phyloP scores from a whole-genome alignment of 768 basidiomycete genomes.

The Lentinula boryana region DNA sequence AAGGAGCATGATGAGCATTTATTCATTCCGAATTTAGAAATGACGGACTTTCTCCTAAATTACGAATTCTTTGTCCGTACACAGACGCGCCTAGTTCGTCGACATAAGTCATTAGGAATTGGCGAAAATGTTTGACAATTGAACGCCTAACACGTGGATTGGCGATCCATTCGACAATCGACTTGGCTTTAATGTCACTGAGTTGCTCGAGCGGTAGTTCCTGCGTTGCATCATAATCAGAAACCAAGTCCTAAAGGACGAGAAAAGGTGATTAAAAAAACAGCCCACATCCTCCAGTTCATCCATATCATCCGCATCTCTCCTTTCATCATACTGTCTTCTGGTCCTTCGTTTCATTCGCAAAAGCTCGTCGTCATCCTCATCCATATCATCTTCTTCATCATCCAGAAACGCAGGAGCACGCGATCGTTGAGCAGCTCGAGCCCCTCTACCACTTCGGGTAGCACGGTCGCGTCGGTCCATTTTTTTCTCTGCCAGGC shows the following conservation, averaged over 20 bases:
- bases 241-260: neutral
- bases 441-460: constrained; percentile 59
- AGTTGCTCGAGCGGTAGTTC: constrained; percentile 94
- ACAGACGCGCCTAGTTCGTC: constrained; percentile 90
- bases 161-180: constrained; percentile 96
- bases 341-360: constrained; percentile 77
- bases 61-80: constrained; percentile 90
- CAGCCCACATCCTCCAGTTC: constrained; percentile 75
- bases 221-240: constrained; percentile 32
- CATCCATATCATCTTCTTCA: constrained; percentile 77
- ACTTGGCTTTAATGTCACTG: constrained; percentile 96
- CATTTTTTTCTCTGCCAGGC: constrained; percentile 85
- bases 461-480: constrained; percentile 77
- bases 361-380: constrained; percentile 57
- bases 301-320: constrained; percentile 86
- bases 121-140: constrained; percentile 87
- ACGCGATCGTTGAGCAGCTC: constrained; percentile 73
- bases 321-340: constrained; percentile 90
- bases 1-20: constrained; percentile 9
- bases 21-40: constrained; percentile 15
- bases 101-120: constrained; percentile 93
- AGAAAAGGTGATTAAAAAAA: neutral
- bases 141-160: constrained; percentile 86
- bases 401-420: constrained; percentile 86
- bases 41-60: constrained; percentile 81